phyloP scores from a whole-genome alignment of 2,329 filamentous ascomycete genomes.

The Ophiosphaerella narmari region DNA sequence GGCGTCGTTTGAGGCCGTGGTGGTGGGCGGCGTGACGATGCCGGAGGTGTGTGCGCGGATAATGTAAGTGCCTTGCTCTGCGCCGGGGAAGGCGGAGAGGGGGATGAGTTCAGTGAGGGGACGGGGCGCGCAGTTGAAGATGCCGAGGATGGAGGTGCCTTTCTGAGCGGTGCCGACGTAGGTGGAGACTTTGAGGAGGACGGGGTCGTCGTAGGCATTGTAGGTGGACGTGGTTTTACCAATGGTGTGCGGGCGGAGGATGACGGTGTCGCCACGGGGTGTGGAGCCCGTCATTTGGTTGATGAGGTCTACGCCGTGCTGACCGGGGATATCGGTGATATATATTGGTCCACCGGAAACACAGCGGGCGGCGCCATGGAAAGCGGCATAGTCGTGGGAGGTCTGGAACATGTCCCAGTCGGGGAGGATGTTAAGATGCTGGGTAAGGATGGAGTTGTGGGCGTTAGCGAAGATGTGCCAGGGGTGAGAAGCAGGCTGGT shows the following conservation, averaged over 20 bases:
- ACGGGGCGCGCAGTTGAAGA: slow-evolving; percentile 78
- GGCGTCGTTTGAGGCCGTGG: slow-evolving; percentile 49
- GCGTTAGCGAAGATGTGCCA: slow-evolving; percentile 98
- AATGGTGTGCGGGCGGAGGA: slow-evolving; percentile 76
- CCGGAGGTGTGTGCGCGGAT: slow-evolving; percentile 74
- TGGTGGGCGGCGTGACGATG: slow-evolving; percentile 60
- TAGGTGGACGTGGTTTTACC: slow-evolving; percentile 78
- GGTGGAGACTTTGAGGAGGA: slow-evolving; percentile 75
- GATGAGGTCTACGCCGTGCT: slow-evolving; percentile 77
- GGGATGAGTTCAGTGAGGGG: slow-evolving; percentile 71
- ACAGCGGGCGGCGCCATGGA: slow-evolving; percentile 88
- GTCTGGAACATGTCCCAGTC: slow-evolving; percentile 83
- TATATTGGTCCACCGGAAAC: slow-evolving; percentile 91
- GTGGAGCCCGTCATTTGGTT: slow-evolving; percentile 80
- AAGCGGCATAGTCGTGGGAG: slow-evolving; percentile 70
- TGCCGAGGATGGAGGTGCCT: slow-evolving; percentile 76
- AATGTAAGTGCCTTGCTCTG: slow-evolving; percentile 66
- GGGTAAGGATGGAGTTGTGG: slow-evolving; percentile 81
- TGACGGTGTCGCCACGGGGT: slow-evolving; percentile 72
- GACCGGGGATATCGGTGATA: slow-evolving; percentile 86
- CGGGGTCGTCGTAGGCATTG: slow-evolving; percentile 72
- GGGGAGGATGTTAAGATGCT: slow-evolving; percentile 83
- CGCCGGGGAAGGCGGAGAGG: slow-evolving; percentile 74
- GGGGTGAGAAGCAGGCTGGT: slow-evolving; percentile 77
- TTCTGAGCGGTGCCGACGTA: slow-evolving; percentile 72